A percentile compares a stretch with the other conserved stretches of the same genome.
phyloP scores from a whole-genome alignment of 1,284 basidiomycete genomes.

The Pascua guehoae region DNA sequence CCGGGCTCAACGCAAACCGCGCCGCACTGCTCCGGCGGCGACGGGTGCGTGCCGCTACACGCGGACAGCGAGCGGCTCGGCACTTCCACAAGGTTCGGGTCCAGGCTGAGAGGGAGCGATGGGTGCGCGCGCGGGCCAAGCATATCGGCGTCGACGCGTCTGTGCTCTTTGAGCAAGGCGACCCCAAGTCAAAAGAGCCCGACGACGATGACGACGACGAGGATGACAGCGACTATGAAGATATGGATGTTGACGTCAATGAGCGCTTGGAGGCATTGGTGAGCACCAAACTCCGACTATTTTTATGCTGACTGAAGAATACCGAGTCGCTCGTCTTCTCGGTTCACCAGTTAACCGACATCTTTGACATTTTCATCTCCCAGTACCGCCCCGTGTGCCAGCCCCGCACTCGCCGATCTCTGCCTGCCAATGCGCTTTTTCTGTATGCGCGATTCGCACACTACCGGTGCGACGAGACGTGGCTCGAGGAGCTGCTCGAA shows the following conservation, averaged over 20 bases:
- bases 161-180: slow-evolving; percentile 23
- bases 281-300: background rate
- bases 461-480: slow-evolving; percentile 75
- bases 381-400: slow-evolving; percentile 56
- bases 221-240: slow-evolving; percentile 47
- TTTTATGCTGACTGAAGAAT: slow-evolving; percentile 27
- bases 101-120: slow-evolving; percentile 57
- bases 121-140: slow-evolving; percentile 53
- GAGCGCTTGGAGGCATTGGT: background rate
- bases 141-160: slow-evolving; percentile 31
- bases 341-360: slow-evolving; percentile 65
- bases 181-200: background rate
- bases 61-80: slow-evolving; percentile 50
- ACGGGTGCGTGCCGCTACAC: slow-evolving; percentile 62
- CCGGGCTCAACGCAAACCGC: slow-evolving; percentile 16
- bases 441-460: slow-evolving; percentile 83
- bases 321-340: slow-evolving; percentile 88
- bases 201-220: slow-evolving; percentile 32
- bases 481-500: slow-evolving; percentile 87
- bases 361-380: slow-evolving; percentile 77
- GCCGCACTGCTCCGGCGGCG: slow-evolving; percentile 52
- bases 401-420: slow-evolving; percentile 59
- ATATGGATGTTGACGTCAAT: slow-evolving; percentile 5
- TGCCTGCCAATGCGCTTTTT: slow-evolving; percentile 78
- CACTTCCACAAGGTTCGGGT: slow-evolving; percentile 58